These are phyloP conservation scores for Coffea eugenioides DNA, from an alignment of 257 asterid species.

Conservation along the genomic window DNA sequence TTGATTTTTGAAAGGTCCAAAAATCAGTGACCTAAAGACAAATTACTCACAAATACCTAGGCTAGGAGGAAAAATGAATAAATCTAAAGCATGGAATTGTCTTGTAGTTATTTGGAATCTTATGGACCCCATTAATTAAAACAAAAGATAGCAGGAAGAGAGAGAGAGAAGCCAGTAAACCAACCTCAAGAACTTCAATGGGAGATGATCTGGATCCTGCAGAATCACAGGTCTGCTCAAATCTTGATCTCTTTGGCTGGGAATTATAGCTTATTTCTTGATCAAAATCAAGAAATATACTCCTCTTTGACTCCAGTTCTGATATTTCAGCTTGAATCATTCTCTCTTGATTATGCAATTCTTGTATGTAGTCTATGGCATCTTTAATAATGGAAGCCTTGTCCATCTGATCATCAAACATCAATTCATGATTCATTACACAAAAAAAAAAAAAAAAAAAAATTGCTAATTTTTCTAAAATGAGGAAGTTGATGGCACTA, in stretches of 20 bases:
- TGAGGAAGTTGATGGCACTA: not conserved
- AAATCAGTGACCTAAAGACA: not conserved
- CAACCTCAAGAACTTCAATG: constrained; percentile 72
- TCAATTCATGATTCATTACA: not conserved
- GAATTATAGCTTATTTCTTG: constrained; percentile 33
- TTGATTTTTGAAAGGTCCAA: no score
- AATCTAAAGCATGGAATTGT: not conserved
- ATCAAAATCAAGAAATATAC: constrained; percentile 30
- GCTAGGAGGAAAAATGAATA: not conserved
- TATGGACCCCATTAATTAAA: not conserved
- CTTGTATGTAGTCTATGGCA: constrained; percentile 70
- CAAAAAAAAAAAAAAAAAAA: not conserved
- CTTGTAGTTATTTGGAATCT: not conserved
- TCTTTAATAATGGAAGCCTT: constrained; percentile 87
- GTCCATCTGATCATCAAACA: constrained; percentile 53
- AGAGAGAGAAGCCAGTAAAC: not conserved
- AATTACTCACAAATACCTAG: not conserved
- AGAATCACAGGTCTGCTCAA: constrained; percentile 30
- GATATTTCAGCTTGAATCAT: constrained; percentile 52
- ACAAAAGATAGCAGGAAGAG: not conserved
- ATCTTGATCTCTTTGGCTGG: constrained; percentile 48
- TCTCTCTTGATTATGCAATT: constrained; percentile 15
- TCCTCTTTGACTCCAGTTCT: constrained; percentile 45
- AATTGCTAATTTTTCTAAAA: not conserved
- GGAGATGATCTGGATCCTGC: constrained; percentile 41